Base-by-base conservation (phyloP, 1,284 basidiomycete species). In the Golubevia pallescens region DNA sequence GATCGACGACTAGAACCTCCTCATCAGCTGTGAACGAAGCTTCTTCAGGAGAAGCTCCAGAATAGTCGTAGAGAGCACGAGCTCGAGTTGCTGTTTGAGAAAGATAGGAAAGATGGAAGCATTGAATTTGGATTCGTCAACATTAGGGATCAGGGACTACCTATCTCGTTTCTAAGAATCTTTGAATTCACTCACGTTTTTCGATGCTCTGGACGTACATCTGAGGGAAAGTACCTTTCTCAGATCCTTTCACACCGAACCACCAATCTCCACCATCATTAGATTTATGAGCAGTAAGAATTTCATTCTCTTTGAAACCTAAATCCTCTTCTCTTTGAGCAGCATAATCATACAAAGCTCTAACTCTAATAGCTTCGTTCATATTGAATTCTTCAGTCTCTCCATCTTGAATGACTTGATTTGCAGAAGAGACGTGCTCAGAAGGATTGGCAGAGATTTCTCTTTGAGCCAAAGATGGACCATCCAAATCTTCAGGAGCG, bases 51-150 rank as follows among this genome's bases (percentile, higher is more conserved):
- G 81, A 80, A 8, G 74, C 56, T 16, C 74, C 79, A 19, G 75
- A 60, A 61, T 82, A 85, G 69, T 79, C 78, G 65, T 85, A 85
- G 14, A 84, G 60, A 34, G 82, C 82, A 28, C 73, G 74, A n/a
- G 82, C 81, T 8, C 65, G 69, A 52, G 63, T 53, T 42, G 71
- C 78, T 68, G 62, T 53, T 20, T 55, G 52, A 13, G 51, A 23
- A n/a, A 54, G 24, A 19, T 32, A 48, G 42, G 10, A 57, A 16
- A n/a, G 14, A 28, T 52, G 34, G 32, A 32, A 21, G 61, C 5
- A 28, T 28, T 64, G 53, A 61, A 62, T 58, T 28, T 52, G 20
- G 28, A 38, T 16, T 24, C 61, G 51, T 8, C 42, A 20, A 19
- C n/a, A 57, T 20, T 10, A 19, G 48, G 1, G 3, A 21, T 65